Percentiles rank a stretch among this genome's conserved stretches.
Conservation (phyloP, 2,329 filamentous ascomycete species). For the Pseudogymnoascus destructans region DNA sequence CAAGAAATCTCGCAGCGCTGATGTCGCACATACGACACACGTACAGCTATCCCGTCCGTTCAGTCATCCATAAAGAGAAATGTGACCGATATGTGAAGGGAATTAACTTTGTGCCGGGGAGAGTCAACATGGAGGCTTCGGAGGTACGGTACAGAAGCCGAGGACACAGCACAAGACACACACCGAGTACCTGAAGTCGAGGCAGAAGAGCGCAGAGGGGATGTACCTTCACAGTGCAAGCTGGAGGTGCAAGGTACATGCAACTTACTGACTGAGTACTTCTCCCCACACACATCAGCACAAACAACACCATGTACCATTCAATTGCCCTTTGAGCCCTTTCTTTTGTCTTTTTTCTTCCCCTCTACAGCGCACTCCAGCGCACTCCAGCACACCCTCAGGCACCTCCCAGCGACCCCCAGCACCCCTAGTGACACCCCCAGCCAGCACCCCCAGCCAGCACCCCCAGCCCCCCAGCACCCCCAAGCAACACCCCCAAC, state of each 20-base stretch:
- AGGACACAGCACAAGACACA: not conserved
- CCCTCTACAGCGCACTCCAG: not conserved
- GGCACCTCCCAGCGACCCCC: not conserved
- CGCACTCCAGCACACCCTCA: not conserved
- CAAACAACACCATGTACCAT: not conserved
- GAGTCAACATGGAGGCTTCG: not conserved
- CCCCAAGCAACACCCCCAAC: not conserved
- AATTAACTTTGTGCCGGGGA: not conserved
- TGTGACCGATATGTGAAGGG: conserved; percentile 3
- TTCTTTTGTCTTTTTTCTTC: not conserved
- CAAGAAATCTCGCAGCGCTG: too few relatives aligned
- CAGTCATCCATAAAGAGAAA: not conserved
- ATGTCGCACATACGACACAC: not conserved
- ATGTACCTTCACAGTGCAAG: not conserved
- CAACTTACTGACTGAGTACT: not conserved
- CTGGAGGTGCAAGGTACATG: not conserved
- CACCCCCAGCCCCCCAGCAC: not conserved
- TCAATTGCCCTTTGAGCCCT: not conserved
- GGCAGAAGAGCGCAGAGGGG: not conserved
- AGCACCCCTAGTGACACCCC: not conserved
- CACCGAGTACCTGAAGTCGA: not conserved
- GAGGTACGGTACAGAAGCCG: not conserved
- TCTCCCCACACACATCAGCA: not conserved
- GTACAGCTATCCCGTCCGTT: not conserved
- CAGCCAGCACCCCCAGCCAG: not conserved